A percentile compares a stretch with the other conserved stretches of the same genome.
Conservation (phyloP, 257 asterid genomes). For the Verbascum thapsus region DNA sequence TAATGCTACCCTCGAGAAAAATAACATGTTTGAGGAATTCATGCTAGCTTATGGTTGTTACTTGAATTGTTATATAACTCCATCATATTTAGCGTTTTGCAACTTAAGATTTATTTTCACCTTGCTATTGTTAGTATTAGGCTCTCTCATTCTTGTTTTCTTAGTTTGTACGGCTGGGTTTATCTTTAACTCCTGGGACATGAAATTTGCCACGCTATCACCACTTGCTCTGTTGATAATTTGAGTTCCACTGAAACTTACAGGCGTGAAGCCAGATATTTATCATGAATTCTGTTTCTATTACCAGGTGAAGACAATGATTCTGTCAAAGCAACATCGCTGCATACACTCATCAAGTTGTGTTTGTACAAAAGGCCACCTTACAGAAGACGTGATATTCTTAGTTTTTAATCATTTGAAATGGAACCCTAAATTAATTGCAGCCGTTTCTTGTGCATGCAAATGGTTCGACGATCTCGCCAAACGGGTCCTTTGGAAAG, state of each 20-base stretch:
- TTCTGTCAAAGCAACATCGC: constrained; percentile 74
- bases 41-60: too few species aligned
- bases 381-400: constrained; percentile 70
- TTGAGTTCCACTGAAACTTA: constrained; percentile 3
- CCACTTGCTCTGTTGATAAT: not conserved
- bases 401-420: constrained; percentile 69
- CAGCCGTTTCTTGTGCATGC: constrained; percentile 77
- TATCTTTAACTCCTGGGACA: not conserved
- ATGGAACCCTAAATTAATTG: constrained; percentile 84
- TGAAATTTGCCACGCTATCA: not conserved
- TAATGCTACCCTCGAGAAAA: not conserved
- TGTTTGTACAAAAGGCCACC: constrained; percentile 86
- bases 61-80: not conserved
- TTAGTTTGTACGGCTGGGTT: not conserved
- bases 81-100: not conserved
- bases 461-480: constrained; percentile 98
- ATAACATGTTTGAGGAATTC: too few species aligned
- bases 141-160: not conserved
- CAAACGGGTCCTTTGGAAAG: constrained; percentile 89
- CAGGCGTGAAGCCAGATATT: constrained; percentile 13
- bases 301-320: constrained; percentile 54
- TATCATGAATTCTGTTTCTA: constrained; percentile 26
- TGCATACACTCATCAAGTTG: constrained; percentile 88
- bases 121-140: too few species aligned
- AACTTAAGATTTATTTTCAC: too few species aligned